Base-by-base conservation (phyloP, 2,329 filamentous ascomycete species). In the Biscogniauxia mediterranea region DNA sequence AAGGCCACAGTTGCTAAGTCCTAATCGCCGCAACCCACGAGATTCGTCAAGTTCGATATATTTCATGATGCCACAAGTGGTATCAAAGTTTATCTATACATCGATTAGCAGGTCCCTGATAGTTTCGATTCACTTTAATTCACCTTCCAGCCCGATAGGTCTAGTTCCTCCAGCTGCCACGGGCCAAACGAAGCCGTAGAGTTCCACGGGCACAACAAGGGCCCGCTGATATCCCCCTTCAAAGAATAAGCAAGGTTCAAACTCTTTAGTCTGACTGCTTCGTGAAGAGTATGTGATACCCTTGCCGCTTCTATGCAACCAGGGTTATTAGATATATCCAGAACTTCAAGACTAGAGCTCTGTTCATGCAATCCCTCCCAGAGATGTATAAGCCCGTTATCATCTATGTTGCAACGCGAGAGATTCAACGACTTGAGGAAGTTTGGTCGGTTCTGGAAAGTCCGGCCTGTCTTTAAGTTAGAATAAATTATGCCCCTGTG, bases 101-200 rank as follows among this genome's bases (percentile, higher is more conserved):
- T 23, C 11, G 23, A 56, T 70, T 57, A 68, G 56, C 53, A 55
- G 5, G 2, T 38, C 21, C 61, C 54, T 4, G 5, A 11, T 38
- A 7, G 23, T 52, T 57, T 46, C 50, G 23, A 25, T 11, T 13
- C n/a, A 28, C 23, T 50, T 9, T 55, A 21, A 66, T 76, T 64
- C 70, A 84, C 81, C 74, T 80, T 80, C 71, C 83, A 85, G 5
- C 80, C 79, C 2, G 84, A 85, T 26, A 86, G 71, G 63, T 86
- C 79, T 17, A 86, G 72, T 60, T 83, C 81, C 67, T 84, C 80
- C 23, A 86, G 74, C n/a, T 74, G 73, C 76, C 80, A 82, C 9
- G 68, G 62, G 53, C 68, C 65, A 19, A 61, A 62, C 9, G 19
- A 73, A 68, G 50, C 74, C 66, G 52, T 84, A 71, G 7, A 75